Conservation (phyloP, 164 flowering plant genomes). For the Protea cynaroides region DNA sequence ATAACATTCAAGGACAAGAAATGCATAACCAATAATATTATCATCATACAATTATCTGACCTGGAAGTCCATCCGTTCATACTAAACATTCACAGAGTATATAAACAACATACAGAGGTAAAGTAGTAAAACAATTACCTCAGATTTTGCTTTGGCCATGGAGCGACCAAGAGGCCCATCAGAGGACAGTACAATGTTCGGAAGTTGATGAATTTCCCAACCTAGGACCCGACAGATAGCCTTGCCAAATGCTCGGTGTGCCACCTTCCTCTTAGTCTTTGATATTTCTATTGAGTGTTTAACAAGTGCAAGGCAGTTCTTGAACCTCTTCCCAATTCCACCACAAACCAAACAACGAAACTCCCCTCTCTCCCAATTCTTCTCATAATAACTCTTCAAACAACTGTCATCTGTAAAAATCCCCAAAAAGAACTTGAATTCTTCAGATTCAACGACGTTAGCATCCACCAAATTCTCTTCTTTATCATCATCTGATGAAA, state of each 20-base stretch:
- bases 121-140: constrained; percentile 13
- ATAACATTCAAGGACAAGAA: too few species aligned
- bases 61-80: background rate
- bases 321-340: constrained; percentile 43
- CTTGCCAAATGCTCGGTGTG: constrained; percentile 59
- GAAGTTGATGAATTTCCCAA: constrained; percentile 53
- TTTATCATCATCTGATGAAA: constrained; percentile 5
- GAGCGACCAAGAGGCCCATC: constrained; percentile 13
- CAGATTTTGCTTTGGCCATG: constrained; percentile 1
- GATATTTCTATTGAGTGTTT: constrained; percentile 46
- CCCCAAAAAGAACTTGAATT: constrained; percentile 29
- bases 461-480: constrained; percentile 15
- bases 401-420: constrained; percentile 34
- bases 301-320: constrained; percentile 48
- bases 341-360: constrained; percentile 69
- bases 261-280: constrained; percentile 45
- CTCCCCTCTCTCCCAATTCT: constrained; percentile 42
- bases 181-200: constrained; percentile 26
- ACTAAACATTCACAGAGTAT: background rate
- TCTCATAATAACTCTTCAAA: constrained; percentile 45
- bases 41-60: too few species aligned
- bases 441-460: constrained; percentile 22
- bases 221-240: constrained; percentile 61
- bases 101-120: background rate
- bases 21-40: too few species aligned